Evolutionary conservation across 768 basidiomycete genomes (phyloP).

Genomic region (Dendrothele bispora): DNA sequence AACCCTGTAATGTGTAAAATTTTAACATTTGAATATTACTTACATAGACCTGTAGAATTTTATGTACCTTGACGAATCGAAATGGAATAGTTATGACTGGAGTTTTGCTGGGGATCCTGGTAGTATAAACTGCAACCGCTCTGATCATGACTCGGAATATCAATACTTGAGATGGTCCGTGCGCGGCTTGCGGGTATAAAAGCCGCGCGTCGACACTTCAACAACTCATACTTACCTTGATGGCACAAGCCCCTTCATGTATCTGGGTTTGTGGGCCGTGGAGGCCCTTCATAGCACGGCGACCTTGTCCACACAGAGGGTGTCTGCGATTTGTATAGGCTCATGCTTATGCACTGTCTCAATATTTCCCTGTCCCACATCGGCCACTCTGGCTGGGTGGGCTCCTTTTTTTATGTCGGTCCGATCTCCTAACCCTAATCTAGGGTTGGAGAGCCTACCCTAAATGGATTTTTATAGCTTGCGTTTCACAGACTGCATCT

Average conservation of each 20-base stretch:
- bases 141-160: too few species aligned
- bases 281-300: slow-evolving; percentile 10
- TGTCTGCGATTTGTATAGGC: slow-evolving; percentile 44
- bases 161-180: too few species aligned
- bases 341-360: slow-evolving; percentile 44
- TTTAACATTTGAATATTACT: too few species aligned
- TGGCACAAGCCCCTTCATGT: slow-evolving; percentile 57
- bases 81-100: too few species aligned
- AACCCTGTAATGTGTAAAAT: too few species aligned
- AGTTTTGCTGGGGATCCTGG: too few species aligned
- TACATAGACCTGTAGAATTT: too few species aligned
- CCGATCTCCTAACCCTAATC: slow-evolving; percentile 8
- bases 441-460: too few species aligned
- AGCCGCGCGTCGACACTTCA: not conserved
- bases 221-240: slow-evolving; percentile 63
- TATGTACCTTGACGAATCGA: too few species aligned
- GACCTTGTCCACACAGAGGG: slow-evolving; percentile 32
- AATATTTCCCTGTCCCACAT: slow-evolving; percentile 44
- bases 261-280: slow-evolving; percentile 55
- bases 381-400: slow-evolving; percentile 41
- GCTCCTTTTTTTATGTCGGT: slow-evolving; percentile 15
- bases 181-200: slow-evolving; percentile 34
- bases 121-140: too few species aligned
- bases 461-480: too few species aligned
- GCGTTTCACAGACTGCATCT: too few species aligned